These are phyloP conservation scores for Backusella luteola DNA, from an alignment of 192 early-diverging fungal genomes.

Conservation along the genomic window DNA sequence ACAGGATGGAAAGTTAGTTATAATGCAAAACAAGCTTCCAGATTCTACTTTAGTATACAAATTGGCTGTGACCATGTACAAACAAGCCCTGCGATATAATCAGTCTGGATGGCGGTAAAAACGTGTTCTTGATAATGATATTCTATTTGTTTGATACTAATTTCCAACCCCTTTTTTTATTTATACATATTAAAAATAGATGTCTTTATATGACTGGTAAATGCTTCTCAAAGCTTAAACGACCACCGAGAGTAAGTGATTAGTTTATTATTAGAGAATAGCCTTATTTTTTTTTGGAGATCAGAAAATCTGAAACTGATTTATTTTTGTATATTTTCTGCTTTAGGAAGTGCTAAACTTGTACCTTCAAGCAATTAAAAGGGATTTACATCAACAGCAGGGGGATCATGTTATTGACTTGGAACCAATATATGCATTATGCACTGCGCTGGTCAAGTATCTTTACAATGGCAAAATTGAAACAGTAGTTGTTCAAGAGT, in stretches of 20 bases:
- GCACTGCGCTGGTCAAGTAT: constrained; percentile 56
- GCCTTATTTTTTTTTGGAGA: background rate
- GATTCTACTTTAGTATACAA: constrained; percentile 34
- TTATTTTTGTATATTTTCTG: background rate
- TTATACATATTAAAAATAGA: constrained; percentile 9
- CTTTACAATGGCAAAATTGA: constrained; percentile 46
- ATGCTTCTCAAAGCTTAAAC: constrained; percentile 46
- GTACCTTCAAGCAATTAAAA: constrained; percentile 37
- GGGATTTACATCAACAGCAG: constrained; percentile 35
- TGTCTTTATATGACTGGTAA: constrained; percentile 46
- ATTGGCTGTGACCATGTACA: constrained; percentile 27
- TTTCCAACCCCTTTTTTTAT: background rate
- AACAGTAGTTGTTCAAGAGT: constrained; percentile 1
- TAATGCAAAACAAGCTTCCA: background rate
- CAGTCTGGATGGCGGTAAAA: constrained; percentile 25
- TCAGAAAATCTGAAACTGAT: background rate
- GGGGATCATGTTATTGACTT: constrained; percentile 56
- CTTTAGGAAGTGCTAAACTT: constrained; percentile 39
- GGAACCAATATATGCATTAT: constrained; percentile 59
- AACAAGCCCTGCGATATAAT: constrained; percentile 17
- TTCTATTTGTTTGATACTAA: background rate
- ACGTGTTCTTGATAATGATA: background rate
- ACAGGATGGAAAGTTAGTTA: constrained; percentile 16
- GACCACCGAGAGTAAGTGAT: constrained; percentile 34
- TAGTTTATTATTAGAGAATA: background rate